phyloP scores from a whole-genome alignment of 257 asterid genomes.

The Leonotis leonurus region DNA sequence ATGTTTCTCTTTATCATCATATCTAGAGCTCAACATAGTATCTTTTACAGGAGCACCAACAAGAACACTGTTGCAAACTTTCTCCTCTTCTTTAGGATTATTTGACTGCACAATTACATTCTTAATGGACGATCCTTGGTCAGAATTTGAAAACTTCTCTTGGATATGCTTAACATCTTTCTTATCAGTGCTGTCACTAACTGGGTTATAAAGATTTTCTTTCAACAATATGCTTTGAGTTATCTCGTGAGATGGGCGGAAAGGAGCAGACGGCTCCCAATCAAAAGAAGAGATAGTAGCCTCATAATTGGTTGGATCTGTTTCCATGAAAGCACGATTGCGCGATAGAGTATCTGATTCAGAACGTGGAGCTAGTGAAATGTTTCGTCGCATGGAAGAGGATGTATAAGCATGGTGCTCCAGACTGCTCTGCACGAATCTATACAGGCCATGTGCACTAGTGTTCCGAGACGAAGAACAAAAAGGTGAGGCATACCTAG shows the following conservation, averaged over 20 bases:
- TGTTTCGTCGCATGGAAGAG: slow-evolving; percentile 33
- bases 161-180: slow-evolving; percentile 21
- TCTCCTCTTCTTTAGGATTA: slow-evolving; percentile 34
- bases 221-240: slow-evolving; percentile 44
- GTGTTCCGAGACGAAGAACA: slow-evolving; percentile 41
- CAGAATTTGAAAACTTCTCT: slow-evolving; percentile 33
- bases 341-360: slow-evolving; percentile 30
- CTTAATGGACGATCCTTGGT: slow-evolving; percentile 43
- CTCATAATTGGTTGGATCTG: slow-evolving; percentile 22
- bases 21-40: slow-evolving; percentile 25
- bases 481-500: slow-evolving; percentile 31
- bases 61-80: slow-evolving; percentile 27
- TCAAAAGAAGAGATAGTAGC: slow-evolving; percentile 28
- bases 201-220: slow-evolving; percentile 41
- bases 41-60: slow-evolving; percentile 24
- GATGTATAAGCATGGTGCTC: slow-evolving; percentile 35
- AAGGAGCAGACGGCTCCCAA: slow-evolving; percentile 84
- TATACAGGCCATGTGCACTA: slow-evolving; percentile 27
- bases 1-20: slow-evolving; percentile 28
- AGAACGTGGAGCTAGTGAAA: slow-evolving; percentile 38
- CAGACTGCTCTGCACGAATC: slow-evolving; percentile 25
- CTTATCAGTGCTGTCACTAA: slow-evolving; percentile 36
- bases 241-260: slow-evolving; percentile 55
- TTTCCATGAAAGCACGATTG: slow-evolving; percentile 23
- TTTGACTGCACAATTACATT: slow-evolving; percentile 28